Evolutionary conservation across 306 rosid species (phyloP).

Genomic region (Pyrus communis): DNA sequence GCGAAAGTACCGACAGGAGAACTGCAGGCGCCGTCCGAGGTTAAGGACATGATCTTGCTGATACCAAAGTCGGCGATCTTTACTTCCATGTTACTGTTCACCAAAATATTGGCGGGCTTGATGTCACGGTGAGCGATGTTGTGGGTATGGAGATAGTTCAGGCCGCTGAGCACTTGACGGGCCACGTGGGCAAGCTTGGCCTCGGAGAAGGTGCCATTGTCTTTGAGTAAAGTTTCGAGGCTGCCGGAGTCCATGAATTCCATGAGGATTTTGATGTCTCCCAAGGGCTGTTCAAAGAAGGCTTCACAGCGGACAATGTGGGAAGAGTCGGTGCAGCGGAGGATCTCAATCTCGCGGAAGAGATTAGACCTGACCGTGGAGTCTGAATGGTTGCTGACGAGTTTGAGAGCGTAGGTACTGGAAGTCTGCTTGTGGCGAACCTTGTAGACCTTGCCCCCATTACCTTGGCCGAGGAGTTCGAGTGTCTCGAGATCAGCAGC

Average conservation of each 20-base stretch:
- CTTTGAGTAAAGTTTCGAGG: constrained; percentile 34
- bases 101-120: constrained; percentile 64
- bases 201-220: constrained; percentile 54
- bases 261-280: constrained; percentile 74
- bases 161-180: constrained; percentile 57
- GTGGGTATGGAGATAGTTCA: constrained; percentile 58
- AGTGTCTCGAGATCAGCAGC: constrained; percentile 47
- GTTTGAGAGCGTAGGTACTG: constrained; percentile 49
- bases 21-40: constrained; percentile 53
- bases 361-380: constrained; percentile 51
- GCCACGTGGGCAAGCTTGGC: constrained; percentile 41
- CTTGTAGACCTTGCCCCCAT: constrained; percentile 84
- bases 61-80: constrained; percentile 88
- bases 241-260: constrained; percentile 71
- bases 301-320: constrained; percentile 46
- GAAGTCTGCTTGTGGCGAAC: constrained; percentile 63
- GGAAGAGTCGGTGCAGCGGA: constrained; percentile 74
- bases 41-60: constrained; percentile 58
- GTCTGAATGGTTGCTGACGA: constrained; percentile 45
- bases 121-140: constrained; percentile 75
- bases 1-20: constrained; percentile 90
- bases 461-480: constrained; percentile 75
- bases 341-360: constrained; percentile 57
- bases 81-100: constrained; percentile 44
- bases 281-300: constrained; percentile 66